Conservation (phyloP, 2,329 filamentous ascomycete species). For the Microdochium nivale region DNA sequence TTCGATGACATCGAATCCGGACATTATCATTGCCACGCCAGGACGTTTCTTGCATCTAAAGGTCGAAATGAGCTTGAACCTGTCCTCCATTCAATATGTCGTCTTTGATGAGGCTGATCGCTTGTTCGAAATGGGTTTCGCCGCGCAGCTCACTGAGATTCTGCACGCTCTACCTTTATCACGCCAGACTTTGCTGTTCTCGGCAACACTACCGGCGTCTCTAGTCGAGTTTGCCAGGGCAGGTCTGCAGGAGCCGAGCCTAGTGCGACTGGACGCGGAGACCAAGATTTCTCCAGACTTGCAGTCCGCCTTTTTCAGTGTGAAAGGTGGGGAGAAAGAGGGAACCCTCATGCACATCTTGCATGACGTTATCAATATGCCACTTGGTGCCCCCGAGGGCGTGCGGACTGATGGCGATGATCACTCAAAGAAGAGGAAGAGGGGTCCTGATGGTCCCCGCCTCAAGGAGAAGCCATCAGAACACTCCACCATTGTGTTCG, state of each 20-base stretch:
- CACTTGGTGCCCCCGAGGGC: slow-evolving; percentile 52
- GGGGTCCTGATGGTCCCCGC: slow-evolving; percentile 42
- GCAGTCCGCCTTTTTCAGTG: slow-evolving; percentile 88
- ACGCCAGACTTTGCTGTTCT: slow-evolving; percentile 89
- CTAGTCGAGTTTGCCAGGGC: slow-evolving; percentile 93
- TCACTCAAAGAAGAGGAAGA: slow-evolving; percentile 65
- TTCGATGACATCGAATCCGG: slow-evolving; percentile 87
- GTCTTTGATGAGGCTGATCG: slow-evolving; percentile 98
- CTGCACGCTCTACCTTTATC: slow-evolving; percentile 75
- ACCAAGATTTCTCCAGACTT: slow-evolving; percentile 94
- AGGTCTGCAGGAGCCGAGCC: slow-evolving; percentile 81
- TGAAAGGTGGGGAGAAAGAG: slow-evolving; percentile 91
- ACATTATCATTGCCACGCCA: slow-evolving; percentile 94
- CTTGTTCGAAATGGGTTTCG: slow-evolving; percentile 98
- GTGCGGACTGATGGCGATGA: slow-evolving; percentile 33
- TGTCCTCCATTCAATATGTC: slow-evolving; percentile 87
- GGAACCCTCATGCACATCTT: slow-evolving; percentile 83
- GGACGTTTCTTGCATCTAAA: slow-evolving; percentile 94
- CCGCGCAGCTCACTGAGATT: slow-evolving; percentile 87
- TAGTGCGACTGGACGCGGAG: slow-evolving; percentile 87
- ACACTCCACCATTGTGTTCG: slow-evolving; percentile 91
- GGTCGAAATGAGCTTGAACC: slow-evolving; percentile 87
- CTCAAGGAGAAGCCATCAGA: slow-evolving; percentile 66
- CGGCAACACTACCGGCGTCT: slow-evolving; percentile 86
- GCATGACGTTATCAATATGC: slow-evolving; percentile 88